Conservation (phyloP, 805 yeast species). For the Saturnispora kantuleensis region DNA sequence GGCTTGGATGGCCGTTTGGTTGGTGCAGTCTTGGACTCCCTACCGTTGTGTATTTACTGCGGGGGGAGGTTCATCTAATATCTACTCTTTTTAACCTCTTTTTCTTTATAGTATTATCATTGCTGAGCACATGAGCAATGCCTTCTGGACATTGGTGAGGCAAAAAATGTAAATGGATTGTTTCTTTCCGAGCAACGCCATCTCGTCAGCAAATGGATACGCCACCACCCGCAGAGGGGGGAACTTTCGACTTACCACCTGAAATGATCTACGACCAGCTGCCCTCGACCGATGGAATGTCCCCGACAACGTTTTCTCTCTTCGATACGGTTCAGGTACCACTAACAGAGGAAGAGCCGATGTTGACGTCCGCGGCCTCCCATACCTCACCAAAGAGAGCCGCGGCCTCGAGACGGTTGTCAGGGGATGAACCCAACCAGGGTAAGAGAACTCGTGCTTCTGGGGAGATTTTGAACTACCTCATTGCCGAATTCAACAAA, state of each 20-base stretch:
- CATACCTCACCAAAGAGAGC: slow-evolving; percentile 9
- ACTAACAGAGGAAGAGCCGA: neutral
- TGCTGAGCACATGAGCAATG: slow-evolving; percentile 3
- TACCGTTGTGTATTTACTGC: slow-evolving; percentile 11
- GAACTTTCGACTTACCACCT: neutral
- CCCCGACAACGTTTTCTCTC: slow-evolving; percentile 2
- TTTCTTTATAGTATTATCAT: neutral
- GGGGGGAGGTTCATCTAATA: slow-evolving; percentile 12
- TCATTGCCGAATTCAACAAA: slow-evolving; percentile 57
- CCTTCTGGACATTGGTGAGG: too few relatives aligned
- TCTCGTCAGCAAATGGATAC: neutral
- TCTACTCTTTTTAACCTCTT: neutral
- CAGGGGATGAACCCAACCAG: slow-evolving; percentile 6
- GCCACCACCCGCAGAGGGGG: slow-evolving; percentile 1
- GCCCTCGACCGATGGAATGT: neutral
- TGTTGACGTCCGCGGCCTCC: neutral
- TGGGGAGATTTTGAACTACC: slow-evolving; percentile 63
- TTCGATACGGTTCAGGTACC: neutral
- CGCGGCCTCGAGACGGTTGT: slow-evolving; percentile 6
- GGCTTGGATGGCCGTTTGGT: slow-evolving; percentile 4
- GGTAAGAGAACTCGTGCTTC: slow-evolving; percentile 28
- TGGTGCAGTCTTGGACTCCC: slow-evolving; percentile 2
- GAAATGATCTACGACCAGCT: slow-evolving; percentile 1
- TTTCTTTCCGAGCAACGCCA: too few relatives aligned
- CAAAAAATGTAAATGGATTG: too few relatives aligned